A percentile compares a stretch with the other conserved stretches of the same genome.
Conservation (phyloP, 257 asterid genomes). For the Solanum raphanifolium region DNA sequence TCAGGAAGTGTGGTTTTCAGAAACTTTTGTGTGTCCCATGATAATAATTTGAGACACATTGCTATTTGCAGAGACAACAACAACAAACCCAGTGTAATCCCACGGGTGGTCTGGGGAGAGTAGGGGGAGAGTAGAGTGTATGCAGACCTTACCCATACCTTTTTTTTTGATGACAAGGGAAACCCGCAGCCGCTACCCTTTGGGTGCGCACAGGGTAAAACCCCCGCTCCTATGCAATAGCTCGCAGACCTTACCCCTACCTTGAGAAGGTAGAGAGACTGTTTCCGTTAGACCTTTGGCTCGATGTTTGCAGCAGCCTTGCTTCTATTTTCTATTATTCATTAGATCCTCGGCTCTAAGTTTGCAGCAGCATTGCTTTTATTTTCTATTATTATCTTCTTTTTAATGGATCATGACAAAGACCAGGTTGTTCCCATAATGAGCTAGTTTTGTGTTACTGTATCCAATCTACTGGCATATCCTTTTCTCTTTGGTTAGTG, state of each 20-base stretch:
- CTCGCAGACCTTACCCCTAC: neutral
- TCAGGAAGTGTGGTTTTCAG: neutral
- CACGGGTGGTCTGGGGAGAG: neutral
- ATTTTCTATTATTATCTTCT: neutral
- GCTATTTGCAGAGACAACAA: neutral
- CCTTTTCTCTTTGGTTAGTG: neutral
- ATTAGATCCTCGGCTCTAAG: neutral
- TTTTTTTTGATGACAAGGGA: too few relatives aligned
- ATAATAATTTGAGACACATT: neutral
- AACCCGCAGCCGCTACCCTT: too few relatives aligned
- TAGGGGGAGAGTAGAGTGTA: neutral
- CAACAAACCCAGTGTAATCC: neutral
- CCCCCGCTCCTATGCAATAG: too few relatives aligned
- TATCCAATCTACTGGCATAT: neutral
- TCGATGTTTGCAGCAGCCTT: neutral
- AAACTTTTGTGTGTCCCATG: neutral
- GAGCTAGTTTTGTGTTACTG: neutral
- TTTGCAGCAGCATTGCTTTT: neutral
- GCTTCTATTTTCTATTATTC: neutral
- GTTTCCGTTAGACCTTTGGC: neutral
- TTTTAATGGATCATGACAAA: neutral
- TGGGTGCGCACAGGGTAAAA: too few relatives aligned
- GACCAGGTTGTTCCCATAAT: neutral
- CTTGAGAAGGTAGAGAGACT: neutral
- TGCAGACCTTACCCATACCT: neutral